These are phyloP conservation scores for Triangularia setosa DNA, from an alignment of 2,329 filamentous ascomycete genomes.

Conservation along the genomic window DNA sequence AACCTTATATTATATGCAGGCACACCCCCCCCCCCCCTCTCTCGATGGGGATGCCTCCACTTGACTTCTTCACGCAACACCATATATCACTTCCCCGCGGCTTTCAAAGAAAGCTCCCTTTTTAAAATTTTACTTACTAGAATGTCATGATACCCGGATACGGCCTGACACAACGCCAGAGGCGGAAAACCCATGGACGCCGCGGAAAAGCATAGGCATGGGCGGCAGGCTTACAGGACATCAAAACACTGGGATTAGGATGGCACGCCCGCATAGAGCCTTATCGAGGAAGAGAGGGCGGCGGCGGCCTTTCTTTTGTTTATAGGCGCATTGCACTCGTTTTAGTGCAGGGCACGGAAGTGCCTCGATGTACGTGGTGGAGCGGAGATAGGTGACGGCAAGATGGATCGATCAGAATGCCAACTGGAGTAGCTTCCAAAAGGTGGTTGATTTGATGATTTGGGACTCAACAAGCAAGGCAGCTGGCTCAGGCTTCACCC, in stretches of 20 bases:
- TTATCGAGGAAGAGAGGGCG: background rate
- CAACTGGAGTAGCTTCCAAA: background rate
- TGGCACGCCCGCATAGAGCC: background rate
- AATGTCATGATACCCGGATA: conserved; percentile 1
- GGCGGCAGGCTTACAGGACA: background rate
- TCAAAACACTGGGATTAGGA: background rate
- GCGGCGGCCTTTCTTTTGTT: conserved; percentile 8
- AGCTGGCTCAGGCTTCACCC: background rate
- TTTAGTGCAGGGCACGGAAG: conserved; percentile 1
- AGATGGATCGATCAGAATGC: background rate
- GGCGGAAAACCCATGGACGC: background rate
- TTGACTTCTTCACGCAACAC: background rate
- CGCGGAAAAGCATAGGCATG: background rate
- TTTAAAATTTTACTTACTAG: background rate
- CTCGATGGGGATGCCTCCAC: background rate
- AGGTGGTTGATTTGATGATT: background rate
- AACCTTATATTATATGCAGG: background rate
- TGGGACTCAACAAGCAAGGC: background rate
- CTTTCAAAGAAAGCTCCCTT: background rate
- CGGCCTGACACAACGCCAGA: background rate
- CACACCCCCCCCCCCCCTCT: too few species aligned
- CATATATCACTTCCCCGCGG: background rate
- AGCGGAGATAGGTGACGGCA: background rate
- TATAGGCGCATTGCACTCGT: background rate
- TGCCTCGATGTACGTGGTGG: background rate